Evolutionary conservation across 2,329 filamentous ascomycete species (phyloP).

Genomic region (Bimuria novae-zelandiae): DNA sequence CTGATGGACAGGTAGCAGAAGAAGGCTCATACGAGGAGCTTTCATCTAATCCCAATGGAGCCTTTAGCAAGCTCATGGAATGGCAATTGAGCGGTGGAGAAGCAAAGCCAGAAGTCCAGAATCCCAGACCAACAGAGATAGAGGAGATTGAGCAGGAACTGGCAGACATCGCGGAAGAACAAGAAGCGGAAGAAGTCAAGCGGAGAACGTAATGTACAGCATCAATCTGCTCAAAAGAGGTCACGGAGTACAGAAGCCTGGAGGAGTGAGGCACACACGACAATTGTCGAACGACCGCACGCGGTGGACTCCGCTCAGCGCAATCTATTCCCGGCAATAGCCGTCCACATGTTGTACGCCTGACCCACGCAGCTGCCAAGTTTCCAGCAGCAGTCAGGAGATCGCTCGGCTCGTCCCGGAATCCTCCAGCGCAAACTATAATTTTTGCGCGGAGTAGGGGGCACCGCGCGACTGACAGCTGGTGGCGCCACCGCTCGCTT

Average conservation of each 20-base stretch:
- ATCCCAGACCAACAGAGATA: slow-evolving; percentile 50
- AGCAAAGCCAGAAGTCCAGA: slow-evolving; percentile 27
- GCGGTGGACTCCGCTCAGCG: not conserved
- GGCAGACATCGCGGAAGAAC: slow-evolving; percentile 27
- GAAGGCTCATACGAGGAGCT: slow-evolving; percentile 82
- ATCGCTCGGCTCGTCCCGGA: slow-evolving; percentile 1
- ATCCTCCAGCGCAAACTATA: too few species aligned
- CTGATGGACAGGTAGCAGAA: slow-evolving; percentile 87
- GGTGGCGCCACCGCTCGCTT: slow-evolving; percentile 9
- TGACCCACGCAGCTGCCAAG: too few species aligned
- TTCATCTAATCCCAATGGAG: slow-evolving; percentile 72
- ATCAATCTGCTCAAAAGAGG: too few species aligned
- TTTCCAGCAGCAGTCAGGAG: too few species aligned
- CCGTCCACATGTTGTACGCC: too few species aligned
- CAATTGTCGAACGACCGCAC: not conserved
- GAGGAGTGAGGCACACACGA: not conserved
- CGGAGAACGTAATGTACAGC: slow-evolving; percentile 6
- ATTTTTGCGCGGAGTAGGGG: not conserved
- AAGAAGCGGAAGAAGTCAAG: slow-evolving; percentile 6
- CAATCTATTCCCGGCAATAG: not conserved
- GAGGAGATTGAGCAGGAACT: slow-evolving; percentile 56
- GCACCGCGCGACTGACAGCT: not conserved
- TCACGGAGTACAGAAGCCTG: not conserved
- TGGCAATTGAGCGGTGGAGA: slow-evolving; percentile 96
- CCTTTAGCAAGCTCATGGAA: slow-evolving; percentile 96